phyloP scores from a whole-genome alignment of 148 eudicot species.

The Rhododendron griersonianum region DNA sequence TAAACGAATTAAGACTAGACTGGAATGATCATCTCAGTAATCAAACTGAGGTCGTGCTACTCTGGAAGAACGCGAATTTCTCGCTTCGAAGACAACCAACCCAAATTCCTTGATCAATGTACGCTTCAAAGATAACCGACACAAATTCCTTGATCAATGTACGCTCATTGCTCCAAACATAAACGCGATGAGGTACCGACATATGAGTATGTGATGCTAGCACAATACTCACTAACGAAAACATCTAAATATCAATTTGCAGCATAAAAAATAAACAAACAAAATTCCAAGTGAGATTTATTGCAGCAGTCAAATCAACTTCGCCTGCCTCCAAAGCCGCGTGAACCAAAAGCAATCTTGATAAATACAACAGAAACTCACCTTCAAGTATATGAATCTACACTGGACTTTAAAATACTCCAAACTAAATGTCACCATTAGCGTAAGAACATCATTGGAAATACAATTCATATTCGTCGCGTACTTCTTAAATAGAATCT shows the following conservation, averaged over 20 bases:
- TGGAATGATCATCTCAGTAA: neutral
- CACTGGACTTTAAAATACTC: neutral
- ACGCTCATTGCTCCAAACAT: neutral
- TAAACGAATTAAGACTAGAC: too few relatives aligned
- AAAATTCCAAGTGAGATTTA: neutral
- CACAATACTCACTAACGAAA: neutral
- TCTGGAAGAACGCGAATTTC: too few relatives aligned
- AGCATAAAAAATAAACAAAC: neutral
- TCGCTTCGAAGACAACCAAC: neutral
- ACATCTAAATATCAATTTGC: neutral
- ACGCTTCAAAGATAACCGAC: neutral
- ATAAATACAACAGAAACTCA: neutral
- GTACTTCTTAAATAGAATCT: neutral
- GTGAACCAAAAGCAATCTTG: neutral
- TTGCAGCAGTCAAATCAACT: neutral
- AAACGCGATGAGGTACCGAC: neutral
- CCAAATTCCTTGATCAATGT: too few relatives aligned
- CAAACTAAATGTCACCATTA: neutral
- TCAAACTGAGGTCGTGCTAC: neutral
- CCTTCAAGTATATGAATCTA: neutral
- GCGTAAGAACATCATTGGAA: neutral
- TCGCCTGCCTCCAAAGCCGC: neutral
- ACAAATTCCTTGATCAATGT: too few relatives aligned
- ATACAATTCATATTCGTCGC: neutral
- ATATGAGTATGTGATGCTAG: neutral